These are phyloP conservation scores for Hyphopichia burtonii DNA, from an alignment of 1,139 yeast genomes.

Conservation along the genomic window DNA sequence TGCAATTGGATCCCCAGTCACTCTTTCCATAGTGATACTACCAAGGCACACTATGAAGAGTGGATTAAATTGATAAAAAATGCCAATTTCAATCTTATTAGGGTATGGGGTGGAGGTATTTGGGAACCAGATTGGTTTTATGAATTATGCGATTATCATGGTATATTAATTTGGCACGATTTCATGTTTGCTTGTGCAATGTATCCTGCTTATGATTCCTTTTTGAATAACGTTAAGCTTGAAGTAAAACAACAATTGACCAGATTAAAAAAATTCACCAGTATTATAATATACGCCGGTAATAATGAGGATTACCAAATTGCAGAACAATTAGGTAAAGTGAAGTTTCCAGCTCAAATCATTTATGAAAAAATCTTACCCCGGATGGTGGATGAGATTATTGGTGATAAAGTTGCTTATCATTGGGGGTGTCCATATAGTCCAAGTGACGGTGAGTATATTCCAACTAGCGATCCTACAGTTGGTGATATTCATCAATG, in stretches of 20 bases:
- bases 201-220: slow-evolving; percentile 37
- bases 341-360: slow-evolving; percentile 38
- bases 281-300: slow-evolving; percentile 36
- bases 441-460: not conserved
- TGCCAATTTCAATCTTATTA: slow-evolving; percentile 44
- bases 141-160: slow-evolving; percentile 41
- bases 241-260: slow-evolving; percentile 36
- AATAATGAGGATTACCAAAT: slow-evolving; percentile 50
- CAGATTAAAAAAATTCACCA: slow-evolving; percentile 36
- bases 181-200: slow-evolving; percentile 55
- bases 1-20: slow-evolving; percentile 53
- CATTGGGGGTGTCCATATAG: slow-evolving; percentile 47
- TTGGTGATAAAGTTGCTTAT: slow-evolving; percentile 26
- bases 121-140: slow-evolving; percentile 44
- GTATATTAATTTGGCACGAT: slow-evolving; percentile 50
- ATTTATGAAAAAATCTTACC: slow-evolving; percentile 41
- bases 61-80: slow-evolving; percentile 32
- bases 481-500: slow-evolving; percentile 49
- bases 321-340: slow-evolving; percentile 31
- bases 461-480: slow-evolving; percentile 22
- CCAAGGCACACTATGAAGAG: slow-evolving; percentile 27
- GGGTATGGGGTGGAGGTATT: slow-evolving; percentile 53
- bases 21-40: slow-evolving; percentile 30
- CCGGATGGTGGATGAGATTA: slow-evolving; percentile 15
- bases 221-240: slow-evolving; percentile 24